A percentile compares a stretch with the other conserved stretches of the same genome.
Evolutionary conservation across 2,329 filamentous ascomycete species (phyloP).

Genomic region (Parastagonospora avenae): DNA sequence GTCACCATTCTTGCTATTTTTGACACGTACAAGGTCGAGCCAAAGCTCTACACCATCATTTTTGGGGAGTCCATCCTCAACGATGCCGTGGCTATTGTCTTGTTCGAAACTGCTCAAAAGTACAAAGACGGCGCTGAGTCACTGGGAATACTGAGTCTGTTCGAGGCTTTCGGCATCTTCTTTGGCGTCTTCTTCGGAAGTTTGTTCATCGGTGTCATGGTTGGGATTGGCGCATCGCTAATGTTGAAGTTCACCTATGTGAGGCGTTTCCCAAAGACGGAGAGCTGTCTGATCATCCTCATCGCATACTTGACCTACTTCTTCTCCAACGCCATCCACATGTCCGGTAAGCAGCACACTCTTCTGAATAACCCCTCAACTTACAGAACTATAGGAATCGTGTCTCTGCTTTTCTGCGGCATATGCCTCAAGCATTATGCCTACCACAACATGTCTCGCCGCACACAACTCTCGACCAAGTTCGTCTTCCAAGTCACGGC

Average conservation of each 20-base stretch:
- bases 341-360: conserved; percentile 74
- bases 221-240: conserved; percentile 86
- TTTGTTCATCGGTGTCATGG: conserved; percentile 82
- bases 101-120: conserved; percentile 96
- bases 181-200: conserved; percentile 95
- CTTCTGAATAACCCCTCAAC: conserved; percentile 1
- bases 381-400: conserved; percentile 71
- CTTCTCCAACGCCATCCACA: conserved; percentile 92
- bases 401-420: conserved; percentile 94
- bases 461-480: conserved; percentile 96
- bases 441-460: conserved; percentile 99
- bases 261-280: conserved; percentile 90
- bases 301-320: conserved; percentile 98
- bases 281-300: conserved; percentile 91
- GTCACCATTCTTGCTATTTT: conserved; percentile 98
- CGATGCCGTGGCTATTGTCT: conserved; percentile 96
- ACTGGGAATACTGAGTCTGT: conserved; percentile 78
- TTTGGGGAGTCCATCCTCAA: conserved; percentile 98
- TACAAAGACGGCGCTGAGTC: conserved; percentile 76
- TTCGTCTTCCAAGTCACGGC: conserved; percentile 95
- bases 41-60: conserved; percentile 97
- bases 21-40: conserved; percentile 98
- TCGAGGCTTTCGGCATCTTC: conserved; percentile 93
- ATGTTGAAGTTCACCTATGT: conserved; percentile 94
- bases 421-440: conserved; percentile 99